A percentile compares a stretch with the other conserved stretches of the same genome.
Conservation (phyloP, 805 yeast species). For the Candida sanyiensis region DNA sequence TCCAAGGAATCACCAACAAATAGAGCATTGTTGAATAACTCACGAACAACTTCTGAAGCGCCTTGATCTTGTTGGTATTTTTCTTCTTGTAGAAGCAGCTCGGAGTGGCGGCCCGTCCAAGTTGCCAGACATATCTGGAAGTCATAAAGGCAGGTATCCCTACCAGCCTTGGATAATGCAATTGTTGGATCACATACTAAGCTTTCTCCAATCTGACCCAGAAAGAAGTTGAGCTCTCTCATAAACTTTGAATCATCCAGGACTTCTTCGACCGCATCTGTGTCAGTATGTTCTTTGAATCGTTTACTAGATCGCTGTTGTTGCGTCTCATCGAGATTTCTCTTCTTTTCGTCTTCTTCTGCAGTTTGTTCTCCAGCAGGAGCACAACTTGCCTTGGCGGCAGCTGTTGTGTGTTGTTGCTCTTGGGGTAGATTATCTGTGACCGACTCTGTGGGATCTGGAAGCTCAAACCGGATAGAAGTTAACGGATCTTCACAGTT, state of each 20-base stretch:
- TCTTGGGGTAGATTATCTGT: too few species aligned
- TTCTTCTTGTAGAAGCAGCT: constrained; percentile 17
- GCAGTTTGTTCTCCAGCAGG: too few species aligned
- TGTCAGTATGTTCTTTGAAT: constrained; percentile 29
- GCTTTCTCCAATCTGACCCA: constrained; percentile 1
- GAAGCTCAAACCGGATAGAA: constrained; percentile 26
- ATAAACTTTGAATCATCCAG: constrained; percentile 8
- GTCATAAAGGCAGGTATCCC: constrained; percentile 6
- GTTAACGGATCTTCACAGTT: constrained; percentile 46
- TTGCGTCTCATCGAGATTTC: constrained; percentile 22
- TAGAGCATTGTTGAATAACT: constrained; percentile 28
- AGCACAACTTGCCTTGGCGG: too few species aligned
- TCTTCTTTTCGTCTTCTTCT: too few species aligned
- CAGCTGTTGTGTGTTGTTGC: too few species aligned
- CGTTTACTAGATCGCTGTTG: constrained; percentile 37
- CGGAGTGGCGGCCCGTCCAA: constrained; percentile 27
- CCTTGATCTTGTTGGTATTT: constrained; percentile 1
- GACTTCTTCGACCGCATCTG: constrained; percentile 4
- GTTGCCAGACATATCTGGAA: constrained; percentile 13
- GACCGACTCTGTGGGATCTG: too few species aligned
- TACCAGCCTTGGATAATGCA: too few species aligned
- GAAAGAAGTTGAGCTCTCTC: constrained; percentile 6
- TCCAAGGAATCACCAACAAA: constrained; percentile 20
- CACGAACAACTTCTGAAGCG: constrained; percentile 22
- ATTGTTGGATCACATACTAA: too few species aligned